Evolutionary conservation across 768 basidiomycete genomes (phyloP).

Genomic region (Russula dissimulans): DNA sequence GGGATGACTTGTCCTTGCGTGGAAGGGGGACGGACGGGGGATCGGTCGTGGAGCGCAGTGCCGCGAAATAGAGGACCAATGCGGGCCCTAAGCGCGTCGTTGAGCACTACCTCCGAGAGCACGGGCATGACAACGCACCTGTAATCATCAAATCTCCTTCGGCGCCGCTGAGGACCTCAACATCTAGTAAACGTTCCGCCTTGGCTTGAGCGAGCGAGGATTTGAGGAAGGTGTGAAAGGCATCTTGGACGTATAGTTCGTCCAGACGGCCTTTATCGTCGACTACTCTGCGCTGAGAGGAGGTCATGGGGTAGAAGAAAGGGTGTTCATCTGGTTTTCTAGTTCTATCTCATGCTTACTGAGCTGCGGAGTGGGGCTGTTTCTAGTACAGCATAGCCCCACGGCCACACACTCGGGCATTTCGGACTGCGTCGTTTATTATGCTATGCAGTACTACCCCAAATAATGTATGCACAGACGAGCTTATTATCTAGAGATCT

Average conservation of each 20-base stretch:
- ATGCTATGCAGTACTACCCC: no score
- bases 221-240: slow-evolving; percentile 76
- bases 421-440: no score
- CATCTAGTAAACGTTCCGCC: slow-evolving; percentile 62
- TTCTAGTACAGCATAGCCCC: no score
- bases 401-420: no score
- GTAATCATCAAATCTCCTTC: slow-evolving; percentile 83
- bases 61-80: slow-evolving; percentile 77
- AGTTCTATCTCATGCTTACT: no score
- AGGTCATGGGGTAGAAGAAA: not conserved
- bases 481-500: slow-evolving; percentile 23
- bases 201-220: slow-evolving; percentile 70
- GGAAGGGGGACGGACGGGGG: slow-evolving; percentile 81
- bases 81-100: slow-evolving; percentile 41
- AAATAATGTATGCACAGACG: no score
- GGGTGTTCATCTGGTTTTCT: no score
- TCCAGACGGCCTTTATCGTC: slow-evolving; percentile 35
- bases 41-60: slow-evolving; percentile 60
- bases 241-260: slow-evolving; percentile 62
- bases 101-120: not conserved
- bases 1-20: slow-evolving; percentile 35
- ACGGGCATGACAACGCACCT: slow-evolving; percentile 35
- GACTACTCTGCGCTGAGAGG: slow-evolving; percentile 16
- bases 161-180: slow-evolving; percentile 64
- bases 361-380: no score